Evolutionary conservation across 805 yeast species (phyloP), one percentile per base, ranked within the genome.

Genomic region (Pichia manshurica): DNA sequence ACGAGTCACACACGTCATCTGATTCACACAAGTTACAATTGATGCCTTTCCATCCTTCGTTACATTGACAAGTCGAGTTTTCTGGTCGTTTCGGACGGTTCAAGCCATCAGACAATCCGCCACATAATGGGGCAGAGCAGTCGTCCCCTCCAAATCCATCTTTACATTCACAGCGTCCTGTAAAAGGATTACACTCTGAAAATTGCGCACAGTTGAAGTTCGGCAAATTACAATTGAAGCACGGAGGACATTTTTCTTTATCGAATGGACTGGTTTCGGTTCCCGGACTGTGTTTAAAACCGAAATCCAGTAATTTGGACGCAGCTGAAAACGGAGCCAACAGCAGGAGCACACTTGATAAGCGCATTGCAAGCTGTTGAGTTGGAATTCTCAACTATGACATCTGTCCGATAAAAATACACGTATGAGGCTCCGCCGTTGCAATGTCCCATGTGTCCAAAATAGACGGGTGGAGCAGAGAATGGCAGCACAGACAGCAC

Each of bases 81-180:
- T 37, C 56, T 5, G 77, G 66, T 59, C 93, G 71, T 12, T 75
- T 55, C 0, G 96, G 96, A 49, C 98, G 73, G 34, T 64, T 61
- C 38, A 69, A 69, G 31, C 86, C 89, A 52, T 79, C 81, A 0
- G 81, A 66, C 16, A 90, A 71, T 0, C 87, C 73, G 1, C 98
- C 99, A 70, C 99, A 93, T 32, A 78, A 64, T 0, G 99, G 97
- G 57, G 77, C 76, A 1, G 88, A 76, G 66, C 99, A 93, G 63
- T 93, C 96, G 58, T 81, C 80, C 7, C 98, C 97, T 3, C 96
- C 96, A 68, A 84, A 93, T 0, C 99, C 99, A 34, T 79, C 81
- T 38, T 87, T 78, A 68, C 99, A 93, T 46, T 87, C 95, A 69
- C 99, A 93, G 60, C 82, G 75, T 1, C 99, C 99, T 4, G 91